Percentiles rank a stretch among this genome's conserved stretches.
These are phyloP conservation scores for Calonectria honghensis DNA, from an alignment of 2,329 filamentous ascomycete genomes.

Conservation along the genomic window DNA sequence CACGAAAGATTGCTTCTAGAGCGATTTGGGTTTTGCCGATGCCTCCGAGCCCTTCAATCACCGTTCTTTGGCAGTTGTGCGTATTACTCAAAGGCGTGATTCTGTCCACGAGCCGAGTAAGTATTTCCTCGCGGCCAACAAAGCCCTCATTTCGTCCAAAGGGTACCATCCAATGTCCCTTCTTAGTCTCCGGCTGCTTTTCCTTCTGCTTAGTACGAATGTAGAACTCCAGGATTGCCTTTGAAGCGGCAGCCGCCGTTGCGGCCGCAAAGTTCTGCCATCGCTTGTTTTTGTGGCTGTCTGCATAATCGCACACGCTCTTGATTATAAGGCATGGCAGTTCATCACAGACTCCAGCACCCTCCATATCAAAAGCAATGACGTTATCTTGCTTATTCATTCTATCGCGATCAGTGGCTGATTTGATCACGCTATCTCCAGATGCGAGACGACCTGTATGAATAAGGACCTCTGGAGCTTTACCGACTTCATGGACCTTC, in stretches of 20 bases:
- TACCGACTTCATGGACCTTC: background rate
- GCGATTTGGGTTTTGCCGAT: slow-evolving; percentile 64
- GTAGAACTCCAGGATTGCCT: background rate
- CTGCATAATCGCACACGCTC: background rate
- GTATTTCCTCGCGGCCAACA: slow-evolving; percentile 46
- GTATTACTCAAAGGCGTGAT: background rate
- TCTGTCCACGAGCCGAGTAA: slow-evolving; percentile 32
- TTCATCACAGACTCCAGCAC: slow-evolving; percentile 1
- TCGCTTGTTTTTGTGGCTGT: slow-evolving; percentile 9
- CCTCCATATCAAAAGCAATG: slow-evolving; percentile 13
- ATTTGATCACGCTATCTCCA: slow-evolving; percentile 8
- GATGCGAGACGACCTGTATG: background rate
- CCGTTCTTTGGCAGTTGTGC: slow-evolving; percentile 24
- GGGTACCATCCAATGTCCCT: slow-evolving; percentile 42
- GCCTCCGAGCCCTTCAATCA: slow-evolving; percentile 58
- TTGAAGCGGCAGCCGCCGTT: background rate
- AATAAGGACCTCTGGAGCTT: background rate
- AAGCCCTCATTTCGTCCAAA: slow-evolving; percentile 55
- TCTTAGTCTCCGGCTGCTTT: too few species aligned
- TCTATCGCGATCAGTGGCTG: background rate
- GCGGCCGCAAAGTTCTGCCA: slow-evolving; percentile 15
- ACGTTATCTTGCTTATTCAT: background rate
- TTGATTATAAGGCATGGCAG: background rate
- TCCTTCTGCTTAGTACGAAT: too few species aligned
- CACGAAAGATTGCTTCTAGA: slow-evolving; percentile 58